Conservation (phyloP, 768 basidiomycete genomes). For the Lyophyllum semitale region DNA sequence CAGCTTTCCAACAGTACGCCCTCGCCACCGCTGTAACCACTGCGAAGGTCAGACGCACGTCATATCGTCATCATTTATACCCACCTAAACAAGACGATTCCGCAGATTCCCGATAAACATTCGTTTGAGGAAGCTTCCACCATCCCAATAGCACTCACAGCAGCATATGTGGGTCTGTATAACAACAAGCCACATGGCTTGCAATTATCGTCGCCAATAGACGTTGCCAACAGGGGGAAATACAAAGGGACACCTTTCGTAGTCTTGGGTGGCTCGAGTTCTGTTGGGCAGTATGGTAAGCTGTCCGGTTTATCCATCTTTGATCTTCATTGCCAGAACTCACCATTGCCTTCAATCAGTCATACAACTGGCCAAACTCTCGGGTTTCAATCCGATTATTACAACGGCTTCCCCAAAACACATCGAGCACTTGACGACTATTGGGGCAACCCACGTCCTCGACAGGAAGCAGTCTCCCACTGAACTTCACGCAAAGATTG, state of each 20-base stretch:
- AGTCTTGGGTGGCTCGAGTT: slow-evolving; percentile 28
- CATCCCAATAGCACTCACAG: slow-evolving; percentile 38
- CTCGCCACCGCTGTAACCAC: slow-evolving; percentile 29
- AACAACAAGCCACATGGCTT: slow-evolving; percentile 21
- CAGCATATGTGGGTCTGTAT: slow-evolving; percentile 39
- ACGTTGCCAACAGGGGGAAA: slow-evolving; percentile 21
- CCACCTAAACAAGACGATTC: background rate
- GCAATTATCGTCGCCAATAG: slow-evolving; percentile 25
- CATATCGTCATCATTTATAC: background rate
- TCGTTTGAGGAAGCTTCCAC: slow-evolving; percentile 42
- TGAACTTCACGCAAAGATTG: slow-evolving; percentile 22
- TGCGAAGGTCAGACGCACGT: slow-evolving; percentile 33
- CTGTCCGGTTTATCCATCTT: background rate
- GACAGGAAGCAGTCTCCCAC: slow-evolving; percentile 23
- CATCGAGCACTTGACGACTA: slow-evolving; percentile 28
- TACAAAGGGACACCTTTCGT: slow-evolving; percentile 32
- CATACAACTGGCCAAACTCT: slow-evolving; percentile 40
- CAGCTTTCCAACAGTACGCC: too few relatives aligned
- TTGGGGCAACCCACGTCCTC: slow-evolving; percentile 40
- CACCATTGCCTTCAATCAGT: slow-evolving; percentile 21
- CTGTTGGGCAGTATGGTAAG: slow-evolving; percentile 29
- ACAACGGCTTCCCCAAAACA: slow-evolving; percentile 41
- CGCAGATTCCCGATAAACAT: slow-evolving; percentile 38
- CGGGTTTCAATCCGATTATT: slow-evolving; percentile 41
- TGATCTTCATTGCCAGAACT: too few relatives aligned